Percentiles rank a stretch among this genome's conserved stretches.
phyloP scores from a whole-genome alignment of 202 grass and related monocot species.

The Zoysia matrella region DNA sequence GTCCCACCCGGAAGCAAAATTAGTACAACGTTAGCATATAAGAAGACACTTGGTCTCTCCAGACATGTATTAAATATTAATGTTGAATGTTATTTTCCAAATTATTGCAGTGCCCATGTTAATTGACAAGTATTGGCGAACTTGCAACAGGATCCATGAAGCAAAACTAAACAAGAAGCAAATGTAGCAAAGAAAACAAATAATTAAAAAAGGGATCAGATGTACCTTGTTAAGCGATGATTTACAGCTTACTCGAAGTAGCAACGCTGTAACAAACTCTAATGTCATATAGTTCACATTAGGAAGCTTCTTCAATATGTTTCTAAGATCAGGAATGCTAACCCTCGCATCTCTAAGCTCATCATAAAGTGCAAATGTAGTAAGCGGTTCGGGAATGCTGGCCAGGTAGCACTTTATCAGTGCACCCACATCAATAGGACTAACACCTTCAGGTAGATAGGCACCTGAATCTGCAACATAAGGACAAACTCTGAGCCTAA shows the following conservation, averaged over 20 bases:
- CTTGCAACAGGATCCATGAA: constrained; percentile 6
- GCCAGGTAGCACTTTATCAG: constrained; percentile 92
- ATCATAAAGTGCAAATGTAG: constrained; percentile 79
- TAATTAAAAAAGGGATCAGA: constrained; percentile 25
- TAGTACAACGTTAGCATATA: not conserved
- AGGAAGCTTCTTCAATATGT: constrained; percentile 96
- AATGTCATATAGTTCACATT: constrained; percentile 97
- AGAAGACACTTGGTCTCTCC: not conserved
- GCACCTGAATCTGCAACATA: constrained; percentile 72
- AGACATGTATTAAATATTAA: constrained; percentile 6
- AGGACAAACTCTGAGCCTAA: constrained; percentile 21
- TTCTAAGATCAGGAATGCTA: constrained; percentile 84
- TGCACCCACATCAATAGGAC: constrained; percentile 70
- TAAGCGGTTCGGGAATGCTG: constrained; percentile 89
- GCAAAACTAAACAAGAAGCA: not conserved
- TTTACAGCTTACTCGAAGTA: constrained; percentile 88
- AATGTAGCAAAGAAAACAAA: constrained; percentile 1
- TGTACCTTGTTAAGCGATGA: constrained; percentile 93
- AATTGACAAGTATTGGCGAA: constrained; percentile 9
- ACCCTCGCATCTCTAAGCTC: constrained; percentile 85
- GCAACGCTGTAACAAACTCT: constrained; percentile 86
- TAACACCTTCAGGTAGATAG: constrained; percentile 74
- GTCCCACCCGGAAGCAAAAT: constrained; percentile 7
- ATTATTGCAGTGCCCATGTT: not conserved
- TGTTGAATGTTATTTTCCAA: not conserved